Percentiles rank a stretch among this genome's conserved stretches.
Conservation (phyloP, 805 yeast species). For the Zygosaccharomyces lentus region DNA sequence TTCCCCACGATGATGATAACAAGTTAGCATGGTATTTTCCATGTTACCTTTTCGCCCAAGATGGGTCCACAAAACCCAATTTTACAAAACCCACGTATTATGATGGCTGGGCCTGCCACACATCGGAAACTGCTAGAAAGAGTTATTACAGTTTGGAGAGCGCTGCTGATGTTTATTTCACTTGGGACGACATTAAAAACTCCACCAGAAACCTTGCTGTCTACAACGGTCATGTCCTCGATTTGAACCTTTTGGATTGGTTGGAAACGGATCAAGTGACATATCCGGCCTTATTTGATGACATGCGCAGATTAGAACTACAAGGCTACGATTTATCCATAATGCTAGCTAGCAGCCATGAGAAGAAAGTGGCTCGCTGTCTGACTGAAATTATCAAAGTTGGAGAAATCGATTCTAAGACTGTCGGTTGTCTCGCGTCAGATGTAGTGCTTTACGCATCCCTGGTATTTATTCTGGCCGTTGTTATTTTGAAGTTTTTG, state of each 20-base stretch:
- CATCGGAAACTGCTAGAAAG: conserved; percentile 62
- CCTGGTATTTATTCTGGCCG: conserved; percentile 75
- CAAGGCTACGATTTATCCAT: conserved; percentile 80
- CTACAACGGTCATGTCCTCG: conserved; percentile 84
- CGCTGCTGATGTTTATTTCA: conserved; percentile 74
- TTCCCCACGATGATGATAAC: conserved; percentile 60
- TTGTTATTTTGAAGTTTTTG: conserved; percentile 71
- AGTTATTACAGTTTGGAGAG: conserved; percentile 57
- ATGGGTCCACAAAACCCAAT: conserved; percentile 69
- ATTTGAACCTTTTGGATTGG: conserved; percentile 74
- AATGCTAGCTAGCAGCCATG: conserved; percentile 58
- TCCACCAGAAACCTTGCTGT: conserved; percentile 74
- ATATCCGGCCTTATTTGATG: conserved; percentile 69
- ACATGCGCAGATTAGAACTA: conserved; percentile 50
- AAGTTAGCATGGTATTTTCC: conserved; percentile 95
- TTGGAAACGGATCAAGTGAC: conserved; percentile 61
- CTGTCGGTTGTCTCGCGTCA: conserved; percentile 93
- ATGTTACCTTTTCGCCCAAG: conserved; percentile 64
- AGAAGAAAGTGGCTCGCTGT: conserved; percentile 75
- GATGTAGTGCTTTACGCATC: conserved; percentile 76
- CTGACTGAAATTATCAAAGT: conserved; percentile 80
- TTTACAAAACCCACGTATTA: conserved; percentile 54
- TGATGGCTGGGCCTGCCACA: conserved; percentile 89
- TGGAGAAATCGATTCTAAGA: conserved; percentile 82
- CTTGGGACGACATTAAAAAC: conserved; percentile 82